Base-by-base conservation (phyloP, 2,329 filamentous ascomycete species). In the Trichoderma breve region DNA sequence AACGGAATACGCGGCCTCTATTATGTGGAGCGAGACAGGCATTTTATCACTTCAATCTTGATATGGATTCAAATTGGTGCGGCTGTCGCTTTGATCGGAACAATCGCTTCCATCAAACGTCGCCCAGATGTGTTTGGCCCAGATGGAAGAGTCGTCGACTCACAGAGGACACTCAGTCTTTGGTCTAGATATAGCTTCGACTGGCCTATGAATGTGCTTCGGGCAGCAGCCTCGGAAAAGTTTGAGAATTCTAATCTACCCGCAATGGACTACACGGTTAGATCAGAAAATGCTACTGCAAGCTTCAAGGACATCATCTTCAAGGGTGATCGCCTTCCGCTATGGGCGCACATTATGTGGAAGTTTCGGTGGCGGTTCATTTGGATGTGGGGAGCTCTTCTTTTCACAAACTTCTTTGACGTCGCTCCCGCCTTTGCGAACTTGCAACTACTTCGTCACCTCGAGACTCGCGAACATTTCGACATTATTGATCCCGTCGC, bases 371-470 rank as follows among this genome's bases (percentile, higher is more conserved):
- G 18, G 14, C 36, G 18, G 3, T 69, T 69, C 28, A 28, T 69
- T 8, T 69, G 30, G 5, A 55, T 60, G 15, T 69, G 66, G 66
- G 30, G 36, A 26, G 39, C 57, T 26, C 58, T 30, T 61, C 66
- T 69, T 18, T 60, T 69, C 28, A 69, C 66, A 32, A 69, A 69
- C 55, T 69, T 69, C 21, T 69, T 69, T 6, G 66, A 69, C 14
- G 66, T 69, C 28, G 66, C 66, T 9, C 66, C 66, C n/a, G 66
- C 66, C 5, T 69, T 69, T 69, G 66, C 66, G 8, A 69, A 69
- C 14, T 24, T 69, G n/a, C 66, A 69, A 32, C 12, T 69, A 6
- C 66, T 69, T 60, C 66, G 66, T 14, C 43, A 69, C 26, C 66
- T 69, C 14, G 66, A 69, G 55, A 69, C 8, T 5, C 66, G 66